phyloP scores from a whole-genome alignment of 2,329 filamentous ascomycete species.

The Myriosclerotinia curreyana region DNA sequence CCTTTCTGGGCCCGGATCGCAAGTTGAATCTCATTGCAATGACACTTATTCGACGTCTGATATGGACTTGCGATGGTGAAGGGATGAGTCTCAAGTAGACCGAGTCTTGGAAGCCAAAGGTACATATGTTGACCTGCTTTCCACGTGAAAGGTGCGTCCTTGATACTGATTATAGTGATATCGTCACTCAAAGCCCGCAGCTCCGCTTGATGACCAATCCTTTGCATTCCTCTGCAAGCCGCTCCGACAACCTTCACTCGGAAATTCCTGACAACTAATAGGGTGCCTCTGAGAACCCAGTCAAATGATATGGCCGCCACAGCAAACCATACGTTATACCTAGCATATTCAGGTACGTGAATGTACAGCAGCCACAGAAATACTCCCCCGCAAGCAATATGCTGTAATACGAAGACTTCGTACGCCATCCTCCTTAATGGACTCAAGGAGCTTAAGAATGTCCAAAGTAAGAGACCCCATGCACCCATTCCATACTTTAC shows the following conservation, averaged over 20 bases:
- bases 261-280: slow-evolving; percentile 52
- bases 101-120: slow-evolving; percentile 56
- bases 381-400: slow-evolving; percentile 58
- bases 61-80: slow-evolving; percentile 58
- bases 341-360: slow-evolving; percentile 59
- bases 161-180: slow-evolving; percentile 57
- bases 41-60: slow-evolving; percentile 44
- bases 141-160: slow-evolving; percentile 58
- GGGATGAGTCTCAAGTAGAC: slow-evolving; percentile 55
- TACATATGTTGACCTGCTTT: slow-evolving; percentile 59
- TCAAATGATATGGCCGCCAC: slow-evolving; percentile 62
- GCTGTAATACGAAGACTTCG: slow-evolving; percentile 68
- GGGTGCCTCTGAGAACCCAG: slow-evolving; percentile 47
- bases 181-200: slow-evolving; percentile 49
- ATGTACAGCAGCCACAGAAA: slow-evolving; percentile 62
- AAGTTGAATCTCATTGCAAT: slow-evolving; percentile 56
- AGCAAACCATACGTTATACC: slow-evolving; percentile 64
- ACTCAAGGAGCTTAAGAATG: slow-evolving; percentile 58
- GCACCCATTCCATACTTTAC: slow-evolving; percentile 65
- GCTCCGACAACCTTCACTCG: slow-evolving; percentile 40
- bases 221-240: slow-evolving; percentile 36
- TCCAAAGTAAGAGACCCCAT: slow-evolving; percentile 65
- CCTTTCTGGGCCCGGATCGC: slow-evolving; percentile 55
- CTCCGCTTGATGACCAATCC: slow-evolving; percentile 52
- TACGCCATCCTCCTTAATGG: slow-evolving; percentile 65